phyloP scores from a whole-genome alignment of 345 rosid species.

The Camelina sativa region DNA sequence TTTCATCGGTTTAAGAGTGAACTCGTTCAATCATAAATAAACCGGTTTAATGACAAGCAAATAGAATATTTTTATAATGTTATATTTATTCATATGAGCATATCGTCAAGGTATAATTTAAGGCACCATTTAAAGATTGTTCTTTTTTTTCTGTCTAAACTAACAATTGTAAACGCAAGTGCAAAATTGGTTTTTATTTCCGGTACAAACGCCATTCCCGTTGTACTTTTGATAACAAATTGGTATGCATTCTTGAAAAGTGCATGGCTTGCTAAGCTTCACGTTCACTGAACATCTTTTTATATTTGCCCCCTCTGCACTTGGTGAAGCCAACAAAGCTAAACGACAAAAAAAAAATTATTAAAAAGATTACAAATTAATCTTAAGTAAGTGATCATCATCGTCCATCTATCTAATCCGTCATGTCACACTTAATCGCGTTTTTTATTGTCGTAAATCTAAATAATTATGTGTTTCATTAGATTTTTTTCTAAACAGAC shows the following conservation, averaged over 20 bases:
- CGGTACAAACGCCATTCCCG: conserved; percentile 12
- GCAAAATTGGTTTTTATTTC: not conserved
- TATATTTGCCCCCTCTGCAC: not conserved
- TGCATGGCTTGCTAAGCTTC: conserved; percentile 31
- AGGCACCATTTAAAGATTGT: not conserved
- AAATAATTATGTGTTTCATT: no score
- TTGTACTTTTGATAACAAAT: conserved; percentile 28
- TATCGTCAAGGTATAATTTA: not conserved
- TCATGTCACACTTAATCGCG: no score
- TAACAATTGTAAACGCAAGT: not conserved
- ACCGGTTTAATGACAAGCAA: not conserved
- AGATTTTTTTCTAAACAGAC: no score
- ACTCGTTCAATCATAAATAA: not conserved
- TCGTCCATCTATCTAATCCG: no score
- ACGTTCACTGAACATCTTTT: conserved; percentile 1
- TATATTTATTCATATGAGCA: conserved; percentile 3
- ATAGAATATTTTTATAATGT: not conserved
- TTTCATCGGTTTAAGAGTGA: not conserved
- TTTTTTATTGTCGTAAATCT: no score
- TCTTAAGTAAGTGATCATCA: no score
- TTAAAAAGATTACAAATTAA: not conserved
- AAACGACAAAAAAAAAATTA: not conserved
- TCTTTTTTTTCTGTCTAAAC: no score
- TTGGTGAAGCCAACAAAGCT: conserved; percentile 26
- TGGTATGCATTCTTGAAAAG: conserved; percentile 15